phyloP scores from a whole-genome alignment of 2,329 filamentous ascomycete genomes.

The Pseudogymnoascus sp. region DNA sequence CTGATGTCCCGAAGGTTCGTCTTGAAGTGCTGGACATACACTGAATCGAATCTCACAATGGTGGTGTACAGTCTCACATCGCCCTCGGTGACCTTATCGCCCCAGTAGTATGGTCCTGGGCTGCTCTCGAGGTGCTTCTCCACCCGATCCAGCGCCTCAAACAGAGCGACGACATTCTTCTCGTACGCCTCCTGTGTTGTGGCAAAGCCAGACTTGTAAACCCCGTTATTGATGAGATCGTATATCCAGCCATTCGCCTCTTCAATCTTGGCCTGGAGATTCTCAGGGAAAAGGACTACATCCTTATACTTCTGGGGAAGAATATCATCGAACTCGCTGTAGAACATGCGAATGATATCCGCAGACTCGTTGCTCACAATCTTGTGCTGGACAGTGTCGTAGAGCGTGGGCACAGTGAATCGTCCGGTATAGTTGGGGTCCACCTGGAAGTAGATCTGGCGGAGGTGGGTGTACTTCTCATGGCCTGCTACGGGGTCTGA shows the following conservation, averaged over 20 bases:
- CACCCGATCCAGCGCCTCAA: slow-evolving; percentile 68
- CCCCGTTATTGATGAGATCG: slow-evolving; percentile 63
- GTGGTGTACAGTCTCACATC: slow-evolving; percentile 68
- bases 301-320: slow-evolving; percentile 53
- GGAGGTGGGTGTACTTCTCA: slow-evolving; percentile 45
- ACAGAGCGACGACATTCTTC: slow-evolving; percentile 62
- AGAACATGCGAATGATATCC: slow-evolving; percentile 81
- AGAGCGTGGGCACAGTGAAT: slow-evolving; percentile 65
- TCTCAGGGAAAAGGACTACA: slow-evolving; percentile 61
- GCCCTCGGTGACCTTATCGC: slow-evolving; percentile 68
- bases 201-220: slow-evolving; percentile 76
- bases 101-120: slow-evolving; percentile 67
- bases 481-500: slow-evolving; percentile 56
- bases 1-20: slow-evolving; percentile 48
- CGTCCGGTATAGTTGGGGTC: slow-evolving; percentile 60
- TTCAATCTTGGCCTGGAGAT: slow-evolving; percentile 63
- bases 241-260: slow-evolving; percentile 77
- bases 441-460: slow-evolving; percentile 61
- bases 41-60: slow-evolving; percentile 60
- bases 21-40: slow-evolving; percentile 60
- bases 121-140: slow-evolving; percentile 59
- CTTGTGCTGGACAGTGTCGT: slow-evolving; percentile 56
- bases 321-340: slow-evolving; percentile 69
- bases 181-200: slow-evolving; percentile 80
- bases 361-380: slow-evolving; percentile 80